phyloP scores from a whole-genome alignment of 768 basidiomycete genomes.

The Phylloporus arenicola region DNA sequence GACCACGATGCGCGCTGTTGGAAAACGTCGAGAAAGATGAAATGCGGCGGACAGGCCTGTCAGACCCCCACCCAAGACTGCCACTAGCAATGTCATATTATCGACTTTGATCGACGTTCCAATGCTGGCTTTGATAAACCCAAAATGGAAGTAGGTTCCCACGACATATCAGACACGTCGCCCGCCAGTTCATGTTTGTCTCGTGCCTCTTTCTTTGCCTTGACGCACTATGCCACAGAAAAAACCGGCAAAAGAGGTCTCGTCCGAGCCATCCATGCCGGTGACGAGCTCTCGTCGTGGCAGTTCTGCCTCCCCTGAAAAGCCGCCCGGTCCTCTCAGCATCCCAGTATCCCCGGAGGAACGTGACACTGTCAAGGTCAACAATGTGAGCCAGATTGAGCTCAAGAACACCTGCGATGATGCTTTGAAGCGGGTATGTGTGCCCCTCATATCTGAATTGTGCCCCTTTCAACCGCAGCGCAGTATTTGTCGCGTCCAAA shows the following conservation, averaged over 20 bases:
- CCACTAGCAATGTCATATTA: conserved; percentile 34
- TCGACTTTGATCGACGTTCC: not conserved
- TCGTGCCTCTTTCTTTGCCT: not conserved
- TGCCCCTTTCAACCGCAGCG: not conserved
- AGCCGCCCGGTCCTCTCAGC: conserved; percentile 52
- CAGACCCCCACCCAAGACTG: conserved; percentile 75
- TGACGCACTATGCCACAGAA: conserved; percentile 17
- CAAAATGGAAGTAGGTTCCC: conserved; percentile 13
- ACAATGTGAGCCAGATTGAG: conserved; percentile 51
- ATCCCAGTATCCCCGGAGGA: conserved; percentile 39
- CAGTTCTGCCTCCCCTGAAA: conserved; percentile 27
- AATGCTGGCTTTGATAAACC: not conserved
- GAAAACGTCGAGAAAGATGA: conserved; percentile 65
- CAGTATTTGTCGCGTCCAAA: conserved; percentile 79
- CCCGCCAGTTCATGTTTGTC: not conserved
- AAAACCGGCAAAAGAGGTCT: conserved; percentile 11
- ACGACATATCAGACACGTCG: conserved; percentile 24
- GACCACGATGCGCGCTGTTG: conserved; percentile 53
- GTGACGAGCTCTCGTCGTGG: conserved; percentile 21
- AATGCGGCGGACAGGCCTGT: conserved; percentile 80
- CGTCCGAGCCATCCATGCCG: conserved; percentile 10
- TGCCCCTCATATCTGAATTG: not conserved
- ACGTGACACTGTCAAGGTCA: conserved; percentile 56
- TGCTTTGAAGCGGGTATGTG: conserved; percentile 76
- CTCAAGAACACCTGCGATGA: conserved; percentile 80